These are phyloP conservation scores for Aspergillus kassunensis DNA, from an alignment of 495 filamentous ascomycete genomes.

Conservation along the genomic window DNA sequence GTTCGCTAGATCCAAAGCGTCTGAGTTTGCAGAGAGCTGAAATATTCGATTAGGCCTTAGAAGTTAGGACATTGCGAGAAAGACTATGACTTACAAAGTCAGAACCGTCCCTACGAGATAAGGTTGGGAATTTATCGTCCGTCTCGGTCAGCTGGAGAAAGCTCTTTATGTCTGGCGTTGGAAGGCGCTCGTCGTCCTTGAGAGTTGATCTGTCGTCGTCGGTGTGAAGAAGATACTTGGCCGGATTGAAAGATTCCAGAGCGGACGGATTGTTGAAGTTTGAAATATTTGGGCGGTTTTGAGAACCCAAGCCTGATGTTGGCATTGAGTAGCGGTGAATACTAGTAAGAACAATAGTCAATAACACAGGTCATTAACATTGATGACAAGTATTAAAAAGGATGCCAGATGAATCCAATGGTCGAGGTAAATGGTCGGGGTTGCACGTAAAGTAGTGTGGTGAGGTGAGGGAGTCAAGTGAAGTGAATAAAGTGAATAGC, in stretches of 20 bases:
- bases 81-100: conserved; percentile 56
- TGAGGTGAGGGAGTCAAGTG: conserved; percentile 10
- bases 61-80: background rate
- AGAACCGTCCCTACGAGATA: conserved; percentile 65
- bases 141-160: conserved; percentile 69
- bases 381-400: conserved; percentile 12
- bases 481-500: background rate
- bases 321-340: conserved; percentile 90
- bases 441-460: too few species aligned
- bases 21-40: conserved; percentile 75
- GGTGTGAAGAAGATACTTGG: conserved; percentile 78
- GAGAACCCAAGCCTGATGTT: conserved; percentile 57
- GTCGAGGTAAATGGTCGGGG: background rate
- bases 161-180: conserved; percentile 61
- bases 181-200: conserved; percentile 47
- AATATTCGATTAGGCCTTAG: conserved; percentile 20
- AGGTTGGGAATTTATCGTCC: conserved; percentile 80
- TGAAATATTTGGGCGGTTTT: conserved; percentile 48
- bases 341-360: conserved; percentile 33
- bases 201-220: conserved; percentile 59
- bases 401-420: conserved; percentile 11
- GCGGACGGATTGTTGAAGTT: conserved; percentile 41
- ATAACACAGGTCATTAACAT: conserved; percentile 5
- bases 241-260: conserved; percentile 70
- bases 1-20: conserved; percentile 75